Evolutionary conservation across 108 stramenopile species (phyloP), one percentile per base, ranked within the genome.

Genomic region (Parietichytrium sp.): DNA sequence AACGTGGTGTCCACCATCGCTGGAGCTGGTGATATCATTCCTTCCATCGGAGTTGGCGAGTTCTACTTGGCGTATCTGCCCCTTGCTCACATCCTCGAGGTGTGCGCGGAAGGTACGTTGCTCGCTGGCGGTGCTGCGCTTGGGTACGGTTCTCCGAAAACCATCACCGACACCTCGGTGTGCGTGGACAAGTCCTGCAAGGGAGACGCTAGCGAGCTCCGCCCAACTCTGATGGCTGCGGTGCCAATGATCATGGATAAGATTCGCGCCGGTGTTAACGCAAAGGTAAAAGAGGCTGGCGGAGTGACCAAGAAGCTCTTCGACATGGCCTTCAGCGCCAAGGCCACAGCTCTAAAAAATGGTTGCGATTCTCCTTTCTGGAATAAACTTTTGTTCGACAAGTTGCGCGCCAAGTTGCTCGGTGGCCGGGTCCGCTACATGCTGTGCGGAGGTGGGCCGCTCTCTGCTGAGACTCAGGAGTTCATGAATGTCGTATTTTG

Each of bases 1-100:
- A 91, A 93, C 83, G 84, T 96, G 48, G 83, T 95, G 20, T 94
- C 92, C n/a, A 90, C 81, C 23, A 82, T 79, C 30, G 90, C 89
- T 3, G 81, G 90, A 36, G 86, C 61, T 2, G 86, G 88, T 25
- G 51, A 78, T 23, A 30, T 42, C 13, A 78, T 92, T 13, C 83
- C 61, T 52, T 78, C 82, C 82, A 38, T 72, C 33, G 54, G 61
- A 45, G 8, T 16, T 27, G n/a, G 23, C 49, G 80, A 80, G 4
- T 25, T 55, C 49, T 81, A 77, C 55, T 45, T 84, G 6, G 80
- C 80, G n/a, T 84, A 84, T 48, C 83, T 84, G 27, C 83, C 83
- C 15, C 55, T 80, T 20, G 54, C 83, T 4, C 83, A 84, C 81
- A 82, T 82, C 48, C 55, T 81, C 30, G 83, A 81, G 77, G 55